A percentile compares a stretch with the other conserved stretches of the same genome.
These are phyloP conservation scores for Cryptococcus maquisensis DNA, from an alignment of 1,284 basidiomycete species.

Conservation along the genomic window DNA sequence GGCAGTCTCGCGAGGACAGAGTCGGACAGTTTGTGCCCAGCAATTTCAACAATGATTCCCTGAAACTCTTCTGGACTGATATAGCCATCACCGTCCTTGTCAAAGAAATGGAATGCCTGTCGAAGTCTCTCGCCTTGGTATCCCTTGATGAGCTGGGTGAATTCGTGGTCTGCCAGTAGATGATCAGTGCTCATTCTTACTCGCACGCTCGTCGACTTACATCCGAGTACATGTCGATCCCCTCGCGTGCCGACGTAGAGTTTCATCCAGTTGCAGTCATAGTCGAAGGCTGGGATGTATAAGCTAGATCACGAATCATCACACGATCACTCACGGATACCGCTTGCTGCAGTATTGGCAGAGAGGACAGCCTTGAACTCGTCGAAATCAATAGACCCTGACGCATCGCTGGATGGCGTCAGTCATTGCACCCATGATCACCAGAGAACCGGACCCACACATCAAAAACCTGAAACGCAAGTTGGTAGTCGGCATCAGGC, in stretches of 20 bases:
- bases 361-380: slow-evolving; percentile 89
- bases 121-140: slow-evolving; percentile 90
- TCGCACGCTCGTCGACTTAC: slow-evolving; percentile 53
- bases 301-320: not conserved
- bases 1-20: slow-evolving; percentile 82
- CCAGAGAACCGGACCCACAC: slow-evolving; percentile 57
- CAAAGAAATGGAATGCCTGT: slow-evolving; percentile 86
- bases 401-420: slow-evolving; percentile 62
- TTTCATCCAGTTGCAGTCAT: slow-evolving; percentile 92
- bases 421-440: not conserved
- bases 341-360: slow-evolving; percentile 59
- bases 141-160: slow-evolving; percentile 90
- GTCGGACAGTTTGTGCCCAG: slow-evolving; percentile 90
- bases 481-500: slow-evolving; percentile 90
- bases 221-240: slow-evolving; percentile 83
- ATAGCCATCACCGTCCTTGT: slow-evolving; percentile 82
- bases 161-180: slow-evolving; percentile 69
- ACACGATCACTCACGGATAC: slow-evolving; percentile 56
- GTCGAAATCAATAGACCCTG: slow-evolving; percentile 82
- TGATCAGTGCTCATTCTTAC: not conserved
- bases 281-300: slow-evolving; percentile 67
- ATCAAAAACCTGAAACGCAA: slow-evolving; percentile 94
- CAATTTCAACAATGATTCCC: slow-evolving; percentile 86
- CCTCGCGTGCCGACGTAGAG: slow-evolving; percentile 87
- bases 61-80: slow-evolving; percentile 90